phyloP scores from a whole-genome alignment of 148 eudicot species.

The Vaccinium darrowii region DNA sequence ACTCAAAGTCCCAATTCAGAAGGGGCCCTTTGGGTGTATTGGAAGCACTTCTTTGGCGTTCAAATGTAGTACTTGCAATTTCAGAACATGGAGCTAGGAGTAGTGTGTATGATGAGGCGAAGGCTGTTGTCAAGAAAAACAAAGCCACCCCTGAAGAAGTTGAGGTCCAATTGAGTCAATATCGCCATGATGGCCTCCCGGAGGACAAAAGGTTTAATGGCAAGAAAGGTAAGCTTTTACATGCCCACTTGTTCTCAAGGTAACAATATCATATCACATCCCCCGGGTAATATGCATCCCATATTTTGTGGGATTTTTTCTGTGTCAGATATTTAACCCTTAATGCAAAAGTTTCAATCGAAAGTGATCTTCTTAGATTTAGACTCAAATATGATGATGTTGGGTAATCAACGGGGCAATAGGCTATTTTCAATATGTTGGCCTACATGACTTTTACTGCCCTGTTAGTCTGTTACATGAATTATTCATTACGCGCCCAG shows the following conservation, averaged over 20 bases:
- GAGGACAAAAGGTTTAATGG: conserved; percentile 84
- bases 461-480: background rate
- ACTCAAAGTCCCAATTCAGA: conserved; percentile 93
- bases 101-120: conserved; percentile 95
- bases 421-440: background rate
- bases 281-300: background rate
- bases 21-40: conserved; percentile 93
- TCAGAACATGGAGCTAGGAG: conserved; percentile 98
- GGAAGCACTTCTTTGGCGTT: conserved; percentile 90
- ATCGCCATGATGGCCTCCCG: conserved; percentile 81
- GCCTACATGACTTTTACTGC: background rate
- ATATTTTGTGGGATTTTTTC: background rate
- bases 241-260: background rate
- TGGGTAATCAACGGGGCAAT: background rate
- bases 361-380: background rate
- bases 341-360: background rate
- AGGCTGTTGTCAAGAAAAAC: conserved; percentile 88
- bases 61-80: conserved; percentile 75
- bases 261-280: background rate
- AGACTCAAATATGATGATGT: background rate
- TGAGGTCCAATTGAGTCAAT: conserved; percentile 73
- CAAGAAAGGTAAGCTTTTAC: conserved; percentile 61
- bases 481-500: background rate
- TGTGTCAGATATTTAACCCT: background rate
- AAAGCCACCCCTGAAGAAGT: conserved; percentile 97